Evolutionary conservation across 2,329 filamentous ascomycete species (phyloP).

Genomic region (Penicillium sp.): DNA sequence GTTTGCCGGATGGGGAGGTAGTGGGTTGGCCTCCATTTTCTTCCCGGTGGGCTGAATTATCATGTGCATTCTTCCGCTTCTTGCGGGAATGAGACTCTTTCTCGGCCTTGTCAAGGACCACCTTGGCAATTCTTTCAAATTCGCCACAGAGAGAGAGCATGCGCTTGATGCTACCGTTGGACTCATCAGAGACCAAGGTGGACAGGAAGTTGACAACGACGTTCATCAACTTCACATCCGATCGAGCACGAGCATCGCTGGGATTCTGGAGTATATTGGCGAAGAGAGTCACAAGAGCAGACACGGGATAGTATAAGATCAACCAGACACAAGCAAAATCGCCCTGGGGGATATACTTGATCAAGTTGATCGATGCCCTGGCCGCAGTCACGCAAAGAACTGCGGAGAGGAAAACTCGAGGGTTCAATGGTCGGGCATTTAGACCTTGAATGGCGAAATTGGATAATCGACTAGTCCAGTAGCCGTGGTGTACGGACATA

Average conservation of each 20-base stretch:
- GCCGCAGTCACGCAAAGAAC: constrained; percentile 91
- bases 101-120: constrained; percentile 88
- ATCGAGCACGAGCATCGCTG: constrained; percentile 80
- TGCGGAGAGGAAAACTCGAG: constrained; percentile 89
- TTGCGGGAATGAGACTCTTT: constrained; percentile 76
- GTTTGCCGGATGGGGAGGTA: constrained; percentile 27
- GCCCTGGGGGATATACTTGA: constrained; percentile 94
- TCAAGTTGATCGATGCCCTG: constrained; percentile 84
- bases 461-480: constrained; percentile 93
- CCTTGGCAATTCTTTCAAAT: constrained; percentile 89
- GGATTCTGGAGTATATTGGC: constrained; percentile 97
- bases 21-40: constrained; percentile 8
- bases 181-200: constrained; percentile 83
- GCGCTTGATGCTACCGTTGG: constrained; percentile 85
- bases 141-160: constrained; percentile 96
- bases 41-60: constrained; percentile 31
- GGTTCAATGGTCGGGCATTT: constrained; percentile 87
- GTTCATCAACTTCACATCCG: constrained; percentile 88
- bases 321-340: constrained; percentile 96
- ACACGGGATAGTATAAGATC: constrained; percentile 94
- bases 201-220: constrained; percentile 89
- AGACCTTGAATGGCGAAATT: constrained; percentile 94
- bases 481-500: constrained; percentile 97
- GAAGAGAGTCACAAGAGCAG: constrained; percentile 89
- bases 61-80: constrained; percentile 77